Percentiles rank a stretch among this genome's conserved stretches.
Conservation (phyloP, 2,329 filamentous ascomycete genomes). For the Basipetospora chlamydospora region DNA sequence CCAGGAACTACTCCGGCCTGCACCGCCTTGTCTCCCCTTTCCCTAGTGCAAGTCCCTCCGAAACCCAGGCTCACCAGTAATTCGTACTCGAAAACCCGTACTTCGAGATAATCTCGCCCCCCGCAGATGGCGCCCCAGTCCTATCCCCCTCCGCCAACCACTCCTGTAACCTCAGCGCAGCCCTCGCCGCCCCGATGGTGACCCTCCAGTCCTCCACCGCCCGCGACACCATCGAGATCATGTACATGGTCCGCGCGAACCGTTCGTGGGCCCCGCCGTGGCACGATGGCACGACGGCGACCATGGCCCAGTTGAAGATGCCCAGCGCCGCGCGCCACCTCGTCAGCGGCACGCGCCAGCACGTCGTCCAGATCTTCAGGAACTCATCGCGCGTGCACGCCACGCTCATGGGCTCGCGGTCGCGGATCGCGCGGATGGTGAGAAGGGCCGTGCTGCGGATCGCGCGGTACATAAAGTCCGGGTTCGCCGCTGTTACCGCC, state of each 20-base stretch:
- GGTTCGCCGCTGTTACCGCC: no score
- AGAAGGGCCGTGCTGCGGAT: constrained; percentile 31
- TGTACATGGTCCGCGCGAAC: constrained; percentile 30
- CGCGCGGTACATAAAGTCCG: constrained; percentile 31
- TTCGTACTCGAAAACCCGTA: constrained; percentile 2
- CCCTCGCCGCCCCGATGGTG: constrained; percentile 20
- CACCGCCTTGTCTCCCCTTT: no score
- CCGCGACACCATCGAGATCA: constrained; percentile 27
- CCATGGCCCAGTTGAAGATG: constrained; percentile 32
- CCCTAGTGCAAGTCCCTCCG: no score
- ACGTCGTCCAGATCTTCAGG: constrained; percentile 27
- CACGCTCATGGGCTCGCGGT: constrained; percentile 24
- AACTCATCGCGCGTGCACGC: constrained; percentile 25
- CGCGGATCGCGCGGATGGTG: constrained; percentile 30
- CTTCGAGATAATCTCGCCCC: not conserved
- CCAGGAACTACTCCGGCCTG: no score
- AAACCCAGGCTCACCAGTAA: no score
- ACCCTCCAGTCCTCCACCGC: constrained; percentile 35
- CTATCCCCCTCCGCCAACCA: constrained; percentile 19
- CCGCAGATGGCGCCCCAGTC: not conserved
- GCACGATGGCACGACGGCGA: constrained; percentile 25
- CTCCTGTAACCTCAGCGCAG: constrained; percentile 23
- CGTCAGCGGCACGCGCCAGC: constrained; percentile 30
- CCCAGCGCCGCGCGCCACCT: constrained; percentile 32
- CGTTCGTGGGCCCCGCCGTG: constrained; percentile 24